Base-by-base conservation (phyloP, 768 basidiomycete species). In the Phlebiopsis gigantea region DNA sequence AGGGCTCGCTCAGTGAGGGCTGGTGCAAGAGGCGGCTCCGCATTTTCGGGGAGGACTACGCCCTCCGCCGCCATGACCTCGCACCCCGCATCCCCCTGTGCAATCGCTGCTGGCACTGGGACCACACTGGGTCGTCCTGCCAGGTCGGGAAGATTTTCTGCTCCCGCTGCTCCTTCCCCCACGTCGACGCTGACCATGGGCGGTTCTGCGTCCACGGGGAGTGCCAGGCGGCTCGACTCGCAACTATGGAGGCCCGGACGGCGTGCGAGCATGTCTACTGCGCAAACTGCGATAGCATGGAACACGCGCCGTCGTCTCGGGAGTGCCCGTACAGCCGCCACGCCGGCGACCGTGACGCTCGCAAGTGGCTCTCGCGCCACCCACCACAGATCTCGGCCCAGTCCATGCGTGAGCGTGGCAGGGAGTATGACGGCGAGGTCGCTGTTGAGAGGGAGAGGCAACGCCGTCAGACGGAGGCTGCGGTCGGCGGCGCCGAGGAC, bases 21-120 rank as follows among this genome's bases (percentile, higher is more conserved):
- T 47, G 46, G 46, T 56, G 46, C 55, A 56, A 56, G 46, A 46
- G 42, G 46, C 5, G 19, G 29, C 44, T 56, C 19, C 45, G 47
- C 19, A n/a, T 47, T 6, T 49, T 46, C 21, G 45, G 34, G 21
- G 29, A 12, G 12, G 47, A 47, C 4, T 46, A 56, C 55, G 4
- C 14, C 31, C 24, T 47, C 9, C 10, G 22, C 24, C 46, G 46
- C 19, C 29, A 56, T 22, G 47, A 56, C 30, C 4, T 30, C 45
- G 24, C 45, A 14, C 45, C 55, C 21, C 47, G 47, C 17, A 22
- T 54, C 53, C 53, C 53, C 5, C 25, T 54, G 42, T 56, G 55
- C 55, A 26, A 44, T 43, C 30, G 39, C 8, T 55, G 53, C 44
- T 45, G 44, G 44, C 53, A 46, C 30, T 55, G 53, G 46, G 10